phyloP scores from a whole-genome alignment of 148 eudicot species.

The Silene conica region DNA sequence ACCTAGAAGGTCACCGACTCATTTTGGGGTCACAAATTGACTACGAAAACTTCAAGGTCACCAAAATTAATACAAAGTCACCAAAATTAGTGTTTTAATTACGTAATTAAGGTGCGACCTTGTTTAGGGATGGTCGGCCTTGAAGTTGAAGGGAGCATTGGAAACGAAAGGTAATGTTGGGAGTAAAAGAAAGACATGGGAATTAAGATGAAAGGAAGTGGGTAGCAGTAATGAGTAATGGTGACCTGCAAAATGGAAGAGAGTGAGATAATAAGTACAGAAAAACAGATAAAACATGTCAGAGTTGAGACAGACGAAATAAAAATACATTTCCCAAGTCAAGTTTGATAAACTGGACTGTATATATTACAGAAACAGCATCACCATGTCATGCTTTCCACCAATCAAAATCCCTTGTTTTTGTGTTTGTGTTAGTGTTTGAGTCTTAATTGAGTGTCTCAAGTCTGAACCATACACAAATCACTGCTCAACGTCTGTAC shows the following conservation, averaged over 20 bases:
- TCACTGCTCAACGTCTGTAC: too few relatives aligned
- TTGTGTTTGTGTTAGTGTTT: too few relatives aligned
- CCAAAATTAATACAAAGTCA: too few relatives aligned
- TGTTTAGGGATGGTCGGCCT: too few relatives aligned
- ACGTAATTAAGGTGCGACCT: too few relatives aligned
- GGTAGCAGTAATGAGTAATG: not conserved
- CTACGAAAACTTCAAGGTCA: too few relatives aligned
- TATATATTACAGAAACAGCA: too few relatives aligned
- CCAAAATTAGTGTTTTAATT: too few relatives aligned
- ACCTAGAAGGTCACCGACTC: too few relatives aligned
- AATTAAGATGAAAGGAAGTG: not conserved
- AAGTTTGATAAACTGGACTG: not conserved
- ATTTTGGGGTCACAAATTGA: too few relatives aligned
- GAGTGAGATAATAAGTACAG: not conserved
- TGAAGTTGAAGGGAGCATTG: slow-evolving; percentile 2
- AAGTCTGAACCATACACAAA: not conserved
- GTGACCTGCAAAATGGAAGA: not conserved
- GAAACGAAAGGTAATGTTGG: slow-evolving; percentile 8
- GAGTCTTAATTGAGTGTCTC: too few relatives aligned
- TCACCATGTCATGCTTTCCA: slow-evolving; percentile 1
- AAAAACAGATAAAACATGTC: slow-evolving; percentile 16
- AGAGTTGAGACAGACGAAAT: not conserved
- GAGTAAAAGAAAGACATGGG: slow-evolving; percentile 19
- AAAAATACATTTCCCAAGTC: slow-evolving; percentile 29
- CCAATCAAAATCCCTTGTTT: slow-evolving; percentile 13